Evolutionary conservation across 495 filamentous ascomycete species (phyloP), one percentile per base, ranked within the genome.

Genomic region (Neurospora sp.): DNA sequence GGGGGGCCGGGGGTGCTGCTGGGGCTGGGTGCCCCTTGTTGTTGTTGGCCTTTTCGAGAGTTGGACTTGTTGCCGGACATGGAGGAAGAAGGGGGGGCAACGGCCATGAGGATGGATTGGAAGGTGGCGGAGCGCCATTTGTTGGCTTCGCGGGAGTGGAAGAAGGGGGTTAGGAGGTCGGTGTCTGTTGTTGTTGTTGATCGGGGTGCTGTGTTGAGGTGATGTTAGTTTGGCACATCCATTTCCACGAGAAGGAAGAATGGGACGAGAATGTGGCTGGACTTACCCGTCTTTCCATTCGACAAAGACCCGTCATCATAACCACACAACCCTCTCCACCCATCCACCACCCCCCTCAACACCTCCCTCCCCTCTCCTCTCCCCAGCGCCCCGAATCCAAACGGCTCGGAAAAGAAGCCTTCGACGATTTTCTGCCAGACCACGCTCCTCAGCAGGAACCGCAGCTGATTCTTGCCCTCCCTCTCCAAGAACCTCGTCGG

Each of bases 341-440:
- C 27, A 18, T 20, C 40, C 41, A 73, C 74, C 27, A 74, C n/a
- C 4, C 37, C 39, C 7, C 73, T 11, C 12, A 77, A 69, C 39
- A 48, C 31, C n/a, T 69, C 35, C 42, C 41, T 40, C 1, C 75
- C 72, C 5, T 69, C 38, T 2, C 72, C 72, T 0, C 72, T 74
- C 16, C 73, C 79, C 18, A 82, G 39, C n/a, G 73, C 76, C 3
- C 81, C 81, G 70, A 82, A 79, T 0, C 81, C 81, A 70, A 79
- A 78, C 4, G 78, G 79, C 3, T 69, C 46, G 42, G 76, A 73
- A 75, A 82, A 82, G 75, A 81, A 82, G 0, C 79, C 79, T 1
- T 79, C 78, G 1, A 76, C 6, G 0, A 82, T 48, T 20, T 74
- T 75, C 4, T 39, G 54, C 81, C 81, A 82, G 9, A 82, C 74